Conservation (phyloP, 768 basidiomycete genomes). For the Calvatia gigantea region DNA sequence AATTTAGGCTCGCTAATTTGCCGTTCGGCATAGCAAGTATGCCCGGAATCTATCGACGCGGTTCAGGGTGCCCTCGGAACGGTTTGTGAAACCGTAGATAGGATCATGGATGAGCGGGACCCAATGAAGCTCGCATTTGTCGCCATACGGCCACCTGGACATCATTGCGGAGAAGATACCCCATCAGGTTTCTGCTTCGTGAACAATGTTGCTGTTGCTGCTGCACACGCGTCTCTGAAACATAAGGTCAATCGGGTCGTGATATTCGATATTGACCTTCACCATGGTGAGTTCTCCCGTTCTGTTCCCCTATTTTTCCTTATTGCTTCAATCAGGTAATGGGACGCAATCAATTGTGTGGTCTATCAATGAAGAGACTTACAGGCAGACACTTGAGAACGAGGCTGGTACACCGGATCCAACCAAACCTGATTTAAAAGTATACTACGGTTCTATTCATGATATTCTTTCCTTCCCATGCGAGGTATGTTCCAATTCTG, state of each 20-base stretch:
- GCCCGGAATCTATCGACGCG: constrained; percentile 68
- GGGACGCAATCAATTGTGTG: constrained; percentile 91
- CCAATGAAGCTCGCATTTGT: constrained; percentile 62
- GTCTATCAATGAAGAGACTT: constrained; percentile 88
- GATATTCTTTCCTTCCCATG: constrained; percentile 92
- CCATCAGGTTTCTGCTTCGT: constrained; percentile 95
- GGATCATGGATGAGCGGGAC: constrained; percentile 33
- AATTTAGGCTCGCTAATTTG: not conserved
- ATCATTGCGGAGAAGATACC: constrained; percentile 88
- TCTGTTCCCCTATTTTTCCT: not conserved
- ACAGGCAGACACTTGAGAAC: constrained; percentile 60
- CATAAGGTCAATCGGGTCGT: constrained; percentile 76
- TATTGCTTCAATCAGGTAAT: constrained; percentile 55
- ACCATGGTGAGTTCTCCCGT: constrained; percentile 57
- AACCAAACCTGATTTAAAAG: constrained; percentile 44
- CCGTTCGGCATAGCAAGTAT: constrained; percentile 46
- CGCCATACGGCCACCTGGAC: constrained; percentile 85
- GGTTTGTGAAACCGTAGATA: constrained; percentile 86
- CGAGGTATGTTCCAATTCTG: constrained; percentile 49
- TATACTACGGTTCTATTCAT: constrained; percentile 93
- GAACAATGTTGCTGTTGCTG: constrained; percentile 88
- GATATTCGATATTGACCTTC: constrained; percentile 91
- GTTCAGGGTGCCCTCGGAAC: constrained; percentile 81
- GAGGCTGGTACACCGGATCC: constrained; percentile 33
- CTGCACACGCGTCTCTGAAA: constrained; percentile 84